Evolutionary conservation across 139 green algal genomes (phyloP), one percentile per base, ranked within the genome.

Genomic region (Tetradesmus lagerheimii): DNA sequence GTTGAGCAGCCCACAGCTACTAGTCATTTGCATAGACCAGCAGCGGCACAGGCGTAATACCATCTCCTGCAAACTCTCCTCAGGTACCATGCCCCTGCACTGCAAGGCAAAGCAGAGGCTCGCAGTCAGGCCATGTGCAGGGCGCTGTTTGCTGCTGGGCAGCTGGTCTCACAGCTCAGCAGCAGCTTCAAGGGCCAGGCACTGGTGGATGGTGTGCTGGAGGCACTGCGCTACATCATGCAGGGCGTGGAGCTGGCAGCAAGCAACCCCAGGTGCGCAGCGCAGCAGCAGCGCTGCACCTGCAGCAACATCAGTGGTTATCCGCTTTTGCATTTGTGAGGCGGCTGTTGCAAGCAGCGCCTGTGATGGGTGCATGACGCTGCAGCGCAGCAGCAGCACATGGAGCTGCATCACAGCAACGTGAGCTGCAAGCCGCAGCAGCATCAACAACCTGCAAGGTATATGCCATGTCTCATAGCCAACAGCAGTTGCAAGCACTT

Each of bases 191-290:
- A 95, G 89, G 93, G 93, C n/a, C 66, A 91, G 16, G 80, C 89
- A 0, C 83, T 95, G 79, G 57, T 95, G 5, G 89, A 95, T 80
- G 91, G 90, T 20, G 93, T 90, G 20, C 85, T 95, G 66, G 93
- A 95, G 79, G 66, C 91, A 0, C 74, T 95, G 31, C 80, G 86
- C 18, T 90, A 94, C 57, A 91, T 95, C 77, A 91, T 94, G 93
- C 75, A 86, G 41, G 93, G 91, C 0, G 84, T 93, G 74, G 89
- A 91, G 53, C 57, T 93, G 39, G 89, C 91, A 39, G 85, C 85
- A 1, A 45, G 35, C 18, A 94, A 94, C 83, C 83, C 87, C 2
- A 91, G 92, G 91, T 89, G 76, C 37, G 81, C 16, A 31, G 66
- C 27, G 37, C 37, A 50, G 43, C 12, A n/a, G 41, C 31, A 71